Evolutionary conservation across 2,329 filamentous ascomycete genomes (phyloP), one percentile per base, ranked within the genome.

Genomic region (Apiospora kogelbergensis): DNA sequence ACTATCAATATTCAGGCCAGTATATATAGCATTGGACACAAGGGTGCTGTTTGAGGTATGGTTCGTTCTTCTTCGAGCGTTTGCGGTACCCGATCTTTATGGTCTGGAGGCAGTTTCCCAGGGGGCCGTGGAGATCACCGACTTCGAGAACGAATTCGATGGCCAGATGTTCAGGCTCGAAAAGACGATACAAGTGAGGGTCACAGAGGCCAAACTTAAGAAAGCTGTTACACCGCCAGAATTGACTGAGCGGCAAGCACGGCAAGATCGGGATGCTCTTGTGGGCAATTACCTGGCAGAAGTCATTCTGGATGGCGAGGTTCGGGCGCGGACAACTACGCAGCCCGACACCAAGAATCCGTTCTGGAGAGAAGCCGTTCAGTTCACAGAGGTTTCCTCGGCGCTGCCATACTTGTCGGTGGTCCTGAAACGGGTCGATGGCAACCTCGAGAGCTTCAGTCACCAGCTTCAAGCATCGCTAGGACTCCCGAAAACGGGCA

Each of bases 31-130:
- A 3, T 82, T 98, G 60, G 95, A 98, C 74, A 95, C 89, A 33
- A 89, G 95, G 53, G 90, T 97, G 7, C 85, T 97, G n/a, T 97
- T 97, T 75, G 96, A 99, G 78, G 96, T 98, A 15, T 99, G 96
- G 96, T 95, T 97, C 75, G 95, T 97, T 7, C 84, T 99, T 11
- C 80, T 99, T 40, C 89, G 95, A 71, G 94, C 95, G 0, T 98
- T 98, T 79, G 94, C 95, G 0, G 91, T 97, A 63, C 95, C 96
- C 0, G 94, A 98, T 74, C 85, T 98, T 15, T 98, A 97, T 77
- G 93, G 90, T 1, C 77, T 89, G 20, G 84, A 88, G 48, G 74
- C 83, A 11, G 76, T 82, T 15, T 80, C 81, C 20, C 79, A 81
- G 4, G 80, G 83, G 22, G 78, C 86, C 2, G 79, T 79, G 20